phyloP scores from a whole-genome alignment of 1,139 yeast genomes.

The Suhomyces bribrorum region DNA sequence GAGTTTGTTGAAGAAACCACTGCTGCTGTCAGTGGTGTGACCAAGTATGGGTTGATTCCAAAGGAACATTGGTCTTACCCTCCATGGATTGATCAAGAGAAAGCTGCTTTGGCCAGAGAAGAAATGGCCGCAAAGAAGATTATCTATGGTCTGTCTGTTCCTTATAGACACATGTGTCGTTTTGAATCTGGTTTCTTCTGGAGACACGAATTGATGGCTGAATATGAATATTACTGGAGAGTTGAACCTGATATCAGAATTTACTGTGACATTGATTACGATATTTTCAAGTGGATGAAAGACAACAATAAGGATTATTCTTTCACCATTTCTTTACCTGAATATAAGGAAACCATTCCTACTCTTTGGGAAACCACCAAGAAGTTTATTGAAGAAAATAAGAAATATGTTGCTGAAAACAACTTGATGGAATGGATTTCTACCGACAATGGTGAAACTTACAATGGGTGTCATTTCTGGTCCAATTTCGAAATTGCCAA shows the following conservation, averaged over 20 bases:
- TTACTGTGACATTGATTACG: conserved; percentile 80
- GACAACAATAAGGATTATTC: conserved; percentile 74
- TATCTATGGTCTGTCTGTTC: conserved; percentile 60
- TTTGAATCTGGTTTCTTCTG: conserved; percentile 89
- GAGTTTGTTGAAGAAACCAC: conserved; percentile 40
- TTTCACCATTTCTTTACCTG: conserved; percentile 81
- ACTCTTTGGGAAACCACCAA: conserved; percentile 81
- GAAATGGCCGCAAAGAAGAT: conserved; percentile 52
- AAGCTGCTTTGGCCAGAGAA: conserved; percentile 54
- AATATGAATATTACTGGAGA: conserved; percentile 89
- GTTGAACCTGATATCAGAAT: conserved; percentile 85
- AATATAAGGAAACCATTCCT: conserved; percentile 75
- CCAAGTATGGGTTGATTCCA: conserved; percentile 48
- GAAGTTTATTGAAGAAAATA: conserved; percentile 62
- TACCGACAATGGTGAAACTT: conserved; percentile 64
- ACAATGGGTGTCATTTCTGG: conserved; percentile 87
- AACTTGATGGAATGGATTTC: conserved; percentile 74
- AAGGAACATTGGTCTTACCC: conserved; percentile 56
- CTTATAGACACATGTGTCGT: conserved; percentile 88
- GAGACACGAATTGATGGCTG: conserved; percentile 68
- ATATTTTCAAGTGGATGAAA: conserved; percentile 78
- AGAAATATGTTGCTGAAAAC: conserved; percentile 63
- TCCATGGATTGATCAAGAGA: conserved; percentile 56
- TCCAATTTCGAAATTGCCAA: conserved; percentile 82
- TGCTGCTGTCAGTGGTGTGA: conserved; percentile 39